Evolutionary conservation across 2,329 filamentous ascomycete species (phyloP), one percentile per base, ranked within the genome.

Genomic region (Neodidymelliopsis sp.): DNA sequence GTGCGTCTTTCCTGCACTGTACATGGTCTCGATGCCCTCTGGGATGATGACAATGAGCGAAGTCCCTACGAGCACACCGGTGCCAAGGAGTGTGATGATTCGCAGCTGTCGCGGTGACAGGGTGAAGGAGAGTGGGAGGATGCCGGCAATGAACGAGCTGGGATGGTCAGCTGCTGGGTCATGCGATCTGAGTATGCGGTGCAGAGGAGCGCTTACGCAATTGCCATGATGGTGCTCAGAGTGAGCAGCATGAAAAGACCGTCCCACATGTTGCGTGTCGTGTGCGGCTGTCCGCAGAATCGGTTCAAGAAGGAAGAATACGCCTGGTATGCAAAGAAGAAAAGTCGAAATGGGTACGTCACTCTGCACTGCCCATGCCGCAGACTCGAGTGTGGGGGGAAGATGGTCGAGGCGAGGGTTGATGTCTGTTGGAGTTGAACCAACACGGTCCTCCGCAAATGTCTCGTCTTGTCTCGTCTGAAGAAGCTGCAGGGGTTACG

Each of bases 31-130:
- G 51, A 97, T 87, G 27, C 94, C 94, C 74, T 99, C 94, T 1
- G 94, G 94, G 65, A 99, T 96, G 67, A 99, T 97, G 23, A 99
- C 91, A 57, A 97, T 93, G 57, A 99, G 82, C 1, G 93, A 93
- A 20, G 94, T 97, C 25, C 94, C 94, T 12, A 99, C 92, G 7
- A 99, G 80, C 40, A 99, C 89, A 33, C 94, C 94, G 73, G 96
- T 91, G 42, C 94, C 94, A 70, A 97, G 84, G 48, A 91, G 92
- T 16, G 93, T 95, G 69, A 97, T 89, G 38, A 96, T 79, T 67
- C 93, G 88, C 48, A 97, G 79, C 73, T 96, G 91, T 31, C 91
- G 90, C 52, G 89, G 86, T 22, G 92, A 93, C 19, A 99, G 82
- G 48, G 87, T 84, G 79, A 99, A 90, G 49, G 91, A 92, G 39